Conservation (phyloP, 495 filamentous ascomycete species). For the Penicillium alfredii region DNA sequence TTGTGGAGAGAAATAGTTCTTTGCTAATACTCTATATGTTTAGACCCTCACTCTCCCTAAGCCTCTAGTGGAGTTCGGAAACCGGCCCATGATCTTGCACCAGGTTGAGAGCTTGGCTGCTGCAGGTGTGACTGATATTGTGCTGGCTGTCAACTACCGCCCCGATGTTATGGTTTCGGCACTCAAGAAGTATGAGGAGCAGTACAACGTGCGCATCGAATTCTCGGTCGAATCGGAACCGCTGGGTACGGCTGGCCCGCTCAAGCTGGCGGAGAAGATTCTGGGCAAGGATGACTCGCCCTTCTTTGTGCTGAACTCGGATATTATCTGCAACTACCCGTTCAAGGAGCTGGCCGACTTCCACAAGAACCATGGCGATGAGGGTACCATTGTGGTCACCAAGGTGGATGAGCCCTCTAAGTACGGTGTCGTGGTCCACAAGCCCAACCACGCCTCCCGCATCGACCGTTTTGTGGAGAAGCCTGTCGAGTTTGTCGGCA, state of each 20-base stretch:
- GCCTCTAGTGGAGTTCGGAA: slow-evolving; percentile 94
- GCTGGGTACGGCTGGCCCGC: slow-evolving; percentile 88
- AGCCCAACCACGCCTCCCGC: slow-evolving; percentile 81
- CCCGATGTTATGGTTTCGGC: slow-evolving; percentile 88
- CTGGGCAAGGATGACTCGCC: slow-evolving; percentile 88
- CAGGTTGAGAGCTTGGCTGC: slow-evolving; percentile 93
- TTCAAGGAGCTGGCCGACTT: slow-evolving; percentile 82
- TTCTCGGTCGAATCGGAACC: slow-evolving; percentile 97
- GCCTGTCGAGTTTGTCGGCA: slow-evolving; percentile 97
- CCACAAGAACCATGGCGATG: slow-evolving; percentile 87
- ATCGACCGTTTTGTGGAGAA: slow-evolving; percentile 99
- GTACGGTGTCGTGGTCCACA: slow-evolving; percentile 98
- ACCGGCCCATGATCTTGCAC: slow-evolving; percentile 98
- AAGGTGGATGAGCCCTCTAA: slow-evolving; percentile 99
- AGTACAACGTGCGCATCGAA: slow-evolving; percentile 88
- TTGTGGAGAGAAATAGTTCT: slow-evolving; percentile 2
- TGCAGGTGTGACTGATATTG: slow-evolving; percentile 95
- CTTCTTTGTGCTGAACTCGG: slow-evolving; percentile 99
- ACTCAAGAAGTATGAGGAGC: slow-evolving; percentile 79
- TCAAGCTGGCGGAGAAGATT: slow-evolving; percentile 93
- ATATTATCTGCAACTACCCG: slow-evolving; percentile 97
- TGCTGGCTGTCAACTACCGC: slow-evolving; percentile 96
- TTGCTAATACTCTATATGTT: slow-evolving; percentile 6
- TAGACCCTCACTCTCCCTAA: slow-evolving; percentile 97
- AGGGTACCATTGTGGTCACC: slow-evolving; percentile 98